Evolutionary conservation across 441 rosid genomes (phyloP), one percentile per base, ranked within the genome.

Genomic region (Croton laevigatus): DNA sequence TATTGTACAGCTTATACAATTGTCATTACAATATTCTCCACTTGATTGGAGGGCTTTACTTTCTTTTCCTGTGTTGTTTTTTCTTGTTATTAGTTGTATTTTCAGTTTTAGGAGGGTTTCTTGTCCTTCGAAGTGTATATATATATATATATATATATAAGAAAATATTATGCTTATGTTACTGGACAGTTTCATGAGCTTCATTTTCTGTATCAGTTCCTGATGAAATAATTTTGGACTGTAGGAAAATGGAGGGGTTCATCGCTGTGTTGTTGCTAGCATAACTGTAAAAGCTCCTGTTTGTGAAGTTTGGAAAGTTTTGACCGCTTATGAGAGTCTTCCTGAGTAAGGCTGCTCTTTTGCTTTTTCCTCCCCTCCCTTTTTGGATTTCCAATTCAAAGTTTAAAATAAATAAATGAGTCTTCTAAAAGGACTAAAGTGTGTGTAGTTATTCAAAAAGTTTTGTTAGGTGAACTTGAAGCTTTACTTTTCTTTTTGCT

Each of bases 221-320:
- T 75, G 75, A 82, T 76, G 62, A 62, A 68, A 38, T 81, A 73
- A 67, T 70, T 78, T 88, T 72, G 67, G 67, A 78, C 69, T 88
- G 85, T 72, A 95, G 99, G 99, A 95, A 85, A 84, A 92, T 85
- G 97, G 98, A 69, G 98, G 97, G 65, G 97, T 87, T 77, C 99
- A 95, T 75, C 96, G 97, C 51, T 87, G 98, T 62, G 99, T 90
- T 73, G 70, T 88, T 72, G 99, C 96, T 70, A 92, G 96, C 87
- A 92, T 95, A 73, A 95, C 98, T 46, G 93, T 95, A 12, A 95
- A 91, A 84, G 96, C 99, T 80, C 83, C 95, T 73, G 91, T 89
- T 78, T 87, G 83, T 64, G 96, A 91, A 80, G 98, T 95, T 70
- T 95, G 99, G 99, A 92, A 86, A 76, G 86, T 91, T 75, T 80